Evolutionary conservation across 164 flowering plant species (phyloP).

Genomic region (Nymphaea thermarum): DNA sequence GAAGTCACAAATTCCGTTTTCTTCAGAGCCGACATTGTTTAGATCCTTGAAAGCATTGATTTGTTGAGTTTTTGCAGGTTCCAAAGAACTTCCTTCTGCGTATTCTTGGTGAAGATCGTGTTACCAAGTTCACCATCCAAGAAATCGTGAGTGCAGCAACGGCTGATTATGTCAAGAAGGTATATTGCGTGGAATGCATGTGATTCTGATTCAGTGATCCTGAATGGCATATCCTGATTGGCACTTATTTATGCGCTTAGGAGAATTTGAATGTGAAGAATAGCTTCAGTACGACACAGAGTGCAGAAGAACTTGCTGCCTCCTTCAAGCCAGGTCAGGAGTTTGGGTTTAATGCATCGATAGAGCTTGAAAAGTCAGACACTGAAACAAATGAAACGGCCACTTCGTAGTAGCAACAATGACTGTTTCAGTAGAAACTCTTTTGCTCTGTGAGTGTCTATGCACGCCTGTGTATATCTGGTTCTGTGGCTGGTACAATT

Average conservation of each 20-base stretch:
- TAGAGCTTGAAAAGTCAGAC: constrained; percentile 42
- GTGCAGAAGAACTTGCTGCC: constrained; percentile 51
- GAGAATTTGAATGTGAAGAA: constrained; percentile 57
- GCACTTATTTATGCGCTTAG: constrained; percentile 16
- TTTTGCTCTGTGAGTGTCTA: no score
- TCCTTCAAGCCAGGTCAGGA: constrained; percentile 45
- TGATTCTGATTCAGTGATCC: not conserved
- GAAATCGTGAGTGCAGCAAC: constrained; percentile 55
- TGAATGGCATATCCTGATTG: not conserved
- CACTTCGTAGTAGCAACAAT: constrained; percentile 1
- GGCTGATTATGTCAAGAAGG: constrained; percentile 58
- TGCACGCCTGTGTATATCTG: no score
- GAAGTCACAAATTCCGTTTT: no score
- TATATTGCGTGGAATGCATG: constrained; percentile 10
- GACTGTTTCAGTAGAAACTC: no score
- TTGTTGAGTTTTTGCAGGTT: constrained; percentile 27
- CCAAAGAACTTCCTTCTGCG: constrained; percentile 53
- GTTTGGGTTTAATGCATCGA: constrained; percentile 54
- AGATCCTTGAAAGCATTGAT: no score
- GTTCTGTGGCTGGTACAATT: no score
- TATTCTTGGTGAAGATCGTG: constrained; percentile 57
- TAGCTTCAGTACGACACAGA: constrained; percentile 50
- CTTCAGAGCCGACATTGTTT: no score
- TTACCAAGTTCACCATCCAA: constrained; percentile 62
- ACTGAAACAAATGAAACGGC: constrained; percentile 3